Percentiles rank a stretch among this genome's conserved stretches.
Conservation (phyloP, 129 eudicot species). For the Cynara cardunculus region DNA sequence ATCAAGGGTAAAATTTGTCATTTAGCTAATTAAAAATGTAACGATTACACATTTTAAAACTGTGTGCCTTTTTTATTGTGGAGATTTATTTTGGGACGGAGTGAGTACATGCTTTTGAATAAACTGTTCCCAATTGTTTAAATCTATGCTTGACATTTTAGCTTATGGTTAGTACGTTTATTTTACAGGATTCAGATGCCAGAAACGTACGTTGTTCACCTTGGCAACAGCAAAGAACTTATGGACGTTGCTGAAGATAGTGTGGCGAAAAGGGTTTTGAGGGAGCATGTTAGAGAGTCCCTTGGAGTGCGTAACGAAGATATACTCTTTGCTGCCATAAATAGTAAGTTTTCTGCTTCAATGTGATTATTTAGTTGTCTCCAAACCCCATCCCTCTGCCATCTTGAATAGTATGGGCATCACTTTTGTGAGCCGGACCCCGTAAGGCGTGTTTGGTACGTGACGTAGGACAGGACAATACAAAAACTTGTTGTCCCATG, state of each 20-base stretch:
- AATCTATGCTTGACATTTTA: neutral
- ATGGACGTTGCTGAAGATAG: conserved; percentile 86
- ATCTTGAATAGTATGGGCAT: no score
- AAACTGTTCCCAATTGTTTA: neutral
- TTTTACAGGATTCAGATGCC: conserved; percentile 79
- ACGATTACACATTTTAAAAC: no score
- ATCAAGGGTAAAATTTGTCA: neutral
- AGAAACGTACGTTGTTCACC: conserved; percentile 78
- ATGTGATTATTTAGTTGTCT: neutral
- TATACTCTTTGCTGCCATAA: conserved; percentile 78
- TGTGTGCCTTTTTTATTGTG: no score
- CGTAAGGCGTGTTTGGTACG: no score
- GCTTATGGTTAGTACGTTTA: neutral
- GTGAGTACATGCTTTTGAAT: neutral
- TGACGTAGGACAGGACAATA: no score
- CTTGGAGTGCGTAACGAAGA: conserved; percentile 89
- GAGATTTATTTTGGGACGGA: neutral
- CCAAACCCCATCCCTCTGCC: no score
- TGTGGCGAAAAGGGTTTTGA: conserved; percentile 77
- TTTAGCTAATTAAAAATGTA: neutral
- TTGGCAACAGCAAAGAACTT: conserved; percentile 89
- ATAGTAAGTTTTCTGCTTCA: conserved; percentile 50
- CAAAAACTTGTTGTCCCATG: no score
- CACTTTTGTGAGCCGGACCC: no score
- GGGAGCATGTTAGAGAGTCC: conserved; percentile 83